Evolutionary conservation across 2,329 filamentous ascomycete genomes (phyloP).

Genomic region (Sclerotinia sclerotiorum): DNA sequence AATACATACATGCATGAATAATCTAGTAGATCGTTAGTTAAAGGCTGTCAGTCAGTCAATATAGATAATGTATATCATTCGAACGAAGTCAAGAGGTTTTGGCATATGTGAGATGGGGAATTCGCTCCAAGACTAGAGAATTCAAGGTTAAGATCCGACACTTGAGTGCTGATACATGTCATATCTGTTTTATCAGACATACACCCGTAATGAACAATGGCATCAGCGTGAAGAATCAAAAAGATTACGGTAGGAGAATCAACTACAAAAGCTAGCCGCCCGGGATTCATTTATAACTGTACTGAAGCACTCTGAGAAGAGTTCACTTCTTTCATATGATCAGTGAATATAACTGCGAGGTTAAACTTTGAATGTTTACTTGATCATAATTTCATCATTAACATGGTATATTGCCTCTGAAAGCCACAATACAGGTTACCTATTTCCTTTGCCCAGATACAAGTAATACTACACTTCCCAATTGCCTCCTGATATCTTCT

Average conservation of each 20-base stretch:
- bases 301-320: background rate
- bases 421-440: background rate
- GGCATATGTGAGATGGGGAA: background rate
- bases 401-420: constrained; percentile 22
- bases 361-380: background rate
- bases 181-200: background rate
- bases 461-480: constrained; percentile 82
- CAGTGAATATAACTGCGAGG: background rate
- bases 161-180: background rate
- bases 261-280: background rate
- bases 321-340: background rate
- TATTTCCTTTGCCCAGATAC: constrained; percentile 56
- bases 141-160: background rate
- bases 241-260: too few relatives aligned
- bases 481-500: constrained; percentile 82
- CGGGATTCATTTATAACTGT: background rate
- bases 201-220: background rate
- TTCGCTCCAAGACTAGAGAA: too few relatives aligned
- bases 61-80: constrained; percentile 6
- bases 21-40: background rate
- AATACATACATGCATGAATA: background rate
- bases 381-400: background rate
- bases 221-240: too few relatives aligned
- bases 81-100: constrained; percentile 2
- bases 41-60: background rate